Evolutionary conservation across 805 yeast species (phyloP), one percentile per base, ranked within the genome.

Genomic region (Saccharomycopsis sp.): DNA sequence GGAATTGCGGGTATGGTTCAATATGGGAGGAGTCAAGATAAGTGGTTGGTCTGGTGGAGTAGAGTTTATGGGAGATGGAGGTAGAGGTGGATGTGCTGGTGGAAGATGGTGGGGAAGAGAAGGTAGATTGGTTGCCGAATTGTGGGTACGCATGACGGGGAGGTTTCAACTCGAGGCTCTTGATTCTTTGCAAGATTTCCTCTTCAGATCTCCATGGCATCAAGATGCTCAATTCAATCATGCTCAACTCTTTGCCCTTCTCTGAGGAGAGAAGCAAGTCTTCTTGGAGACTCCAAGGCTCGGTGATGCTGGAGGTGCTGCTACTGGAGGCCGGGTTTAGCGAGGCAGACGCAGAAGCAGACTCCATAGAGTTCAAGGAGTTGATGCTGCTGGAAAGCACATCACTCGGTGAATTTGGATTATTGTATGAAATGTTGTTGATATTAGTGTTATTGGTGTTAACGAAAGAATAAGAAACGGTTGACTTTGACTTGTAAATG

Each of bases 141-240:
- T 7, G 5, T 8, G 17, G 21, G 26, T 27, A 6, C 9, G 38
- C 16, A 22, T 27, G n/a, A n/a, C n/a, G n/a, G n/a, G n/a, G n/a
- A n/a, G n/a, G n/a, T n/a, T n/a, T n/a, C n/a, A 7, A 31, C n/a
- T 63, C 67, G 30, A 76, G 54, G 38, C 66, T 60, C 36, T 66
- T 72, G 17, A 81, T 71, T 46, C 92, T 66, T 29, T 69, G 59
- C 65, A 73, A 67, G 32, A 86, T 86, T 50, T 84, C 92, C n/a
- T 66, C 66, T 54, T 81, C 87, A 0, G 92, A 68, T 48, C 85
- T 71, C 43, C 69, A 71, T 12, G 92, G 89, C 32, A 86, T 63
- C 39, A 86, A 59, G 25, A 85, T 77, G 12, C 80, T 69, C 29
- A 86, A 62, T 59, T 86, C 95, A 13, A 79, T 80, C 52, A 80